A percentile compares a stretch with the other conserved stretches of the same genome.
These are phyloP conservation scores for Puccinia coronata DNA, from an alignment of 1,284 basidiomycete genomes.

Conservation along the genomic window DNA sequence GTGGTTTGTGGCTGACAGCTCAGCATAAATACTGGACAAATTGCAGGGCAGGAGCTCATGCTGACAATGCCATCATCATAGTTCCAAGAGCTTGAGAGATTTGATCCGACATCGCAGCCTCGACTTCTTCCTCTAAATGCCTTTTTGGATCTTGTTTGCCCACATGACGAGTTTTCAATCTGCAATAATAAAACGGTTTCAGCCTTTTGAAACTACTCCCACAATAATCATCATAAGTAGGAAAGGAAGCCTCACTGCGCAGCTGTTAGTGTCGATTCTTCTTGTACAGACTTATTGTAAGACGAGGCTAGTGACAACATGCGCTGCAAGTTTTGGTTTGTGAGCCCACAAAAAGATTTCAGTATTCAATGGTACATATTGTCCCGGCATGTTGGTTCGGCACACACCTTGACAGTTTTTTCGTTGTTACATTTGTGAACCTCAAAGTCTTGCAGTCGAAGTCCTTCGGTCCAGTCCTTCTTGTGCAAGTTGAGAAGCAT, in stretches of 20 bases:
- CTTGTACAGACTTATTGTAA: conserved; percentile 94
- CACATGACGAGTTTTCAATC: conserved; percentile 66
- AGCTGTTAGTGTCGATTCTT: conserved; percentile 83
- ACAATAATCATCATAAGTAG: neutral
- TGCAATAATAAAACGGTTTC: neutral
- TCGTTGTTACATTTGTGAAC: conserved; percentile 81
- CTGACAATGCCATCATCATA: conserved; percentile 51
- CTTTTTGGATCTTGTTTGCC: conserved; percentile 97
- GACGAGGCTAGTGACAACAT: conserved; percentile 71
- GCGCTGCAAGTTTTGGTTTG: conserved; percentile 19
- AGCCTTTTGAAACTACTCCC: neutral
- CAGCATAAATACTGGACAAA: neutral
- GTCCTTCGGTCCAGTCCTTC: conserved; percentile 93
- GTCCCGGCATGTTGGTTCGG: neutral
- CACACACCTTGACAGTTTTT: conserved; percentile 78
- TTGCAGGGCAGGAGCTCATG: no score
- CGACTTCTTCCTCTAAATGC: conserved; percentile 93
- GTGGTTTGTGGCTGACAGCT: neutral
- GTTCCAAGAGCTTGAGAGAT: conserved; percentile 69
- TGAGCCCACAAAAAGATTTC: neutral
- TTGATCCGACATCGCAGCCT: conserved; percentile 92
- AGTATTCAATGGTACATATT: neutral
- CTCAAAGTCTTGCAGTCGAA: conserved; percentile 85
- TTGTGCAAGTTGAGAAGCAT: conserved; percentile 98
- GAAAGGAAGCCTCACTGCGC: conserved; percentile 64